Percentiles rank a stretch among this genome's conserved stretches.
Evolutionary conservation across 305 asterid genomes (phyloP).

Genomic region (Fraxinus xanthoxyloides): DNA sequence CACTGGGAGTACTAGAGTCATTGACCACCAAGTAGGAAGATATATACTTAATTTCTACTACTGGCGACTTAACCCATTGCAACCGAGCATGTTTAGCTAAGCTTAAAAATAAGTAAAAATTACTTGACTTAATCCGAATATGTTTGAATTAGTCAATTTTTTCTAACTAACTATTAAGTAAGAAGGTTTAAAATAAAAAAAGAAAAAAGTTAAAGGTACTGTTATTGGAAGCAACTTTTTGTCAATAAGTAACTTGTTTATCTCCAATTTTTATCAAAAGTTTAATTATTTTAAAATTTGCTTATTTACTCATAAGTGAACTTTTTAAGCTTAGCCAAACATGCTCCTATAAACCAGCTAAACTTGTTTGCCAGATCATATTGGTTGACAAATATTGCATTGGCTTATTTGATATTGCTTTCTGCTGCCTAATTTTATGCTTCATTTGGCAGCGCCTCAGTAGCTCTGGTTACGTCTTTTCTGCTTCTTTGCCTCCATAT

Average conservation of each 20-base stretch:
- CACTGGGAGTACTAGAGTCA: slow-evolving; percentile 88
- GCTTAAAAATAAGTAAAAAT: background rate
- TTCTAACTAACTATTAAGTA: background rate
- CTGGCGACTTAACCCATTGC: background rate
- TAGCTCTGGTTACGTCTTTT: slow-evolving; percentile 93
- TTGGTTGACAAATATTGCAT: background rate
- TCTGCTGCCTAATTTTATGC: slow-evolving; percentile 23
- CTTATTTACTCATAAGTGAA: background rate
- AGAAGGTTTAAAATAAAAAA: background rate
- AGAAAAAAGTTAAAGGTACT: background rate
- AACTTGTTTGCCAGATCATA: background rate
- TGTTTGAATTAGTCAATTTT: background rate
- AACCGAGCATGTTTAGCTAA: background rate
- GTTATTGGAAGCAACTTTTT: background rate
- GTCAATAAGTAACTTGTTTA: background rate
- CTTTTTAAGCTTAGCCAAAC: background rate
- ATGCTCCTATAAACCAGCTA: background rate
- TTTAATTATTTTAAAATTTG: background rate
- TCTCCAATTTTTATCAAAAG: background rate
- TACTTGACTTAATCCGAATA: background rate
- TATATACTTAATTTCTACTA: slow-evolving; percentile 15
- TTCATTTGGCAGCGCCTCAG: slow-evolving; percentile 78
- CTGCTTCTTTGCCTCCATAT: slow-evolving; percentile 98
- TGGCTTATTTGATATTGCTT: slow-evolving; percentile 13
- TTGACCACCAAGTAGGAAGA: slow-evolving; percentile 83